phyloP scores from a whole-genome alignment of 306 rosid genomes.

The Vigna radiata region DNA sequence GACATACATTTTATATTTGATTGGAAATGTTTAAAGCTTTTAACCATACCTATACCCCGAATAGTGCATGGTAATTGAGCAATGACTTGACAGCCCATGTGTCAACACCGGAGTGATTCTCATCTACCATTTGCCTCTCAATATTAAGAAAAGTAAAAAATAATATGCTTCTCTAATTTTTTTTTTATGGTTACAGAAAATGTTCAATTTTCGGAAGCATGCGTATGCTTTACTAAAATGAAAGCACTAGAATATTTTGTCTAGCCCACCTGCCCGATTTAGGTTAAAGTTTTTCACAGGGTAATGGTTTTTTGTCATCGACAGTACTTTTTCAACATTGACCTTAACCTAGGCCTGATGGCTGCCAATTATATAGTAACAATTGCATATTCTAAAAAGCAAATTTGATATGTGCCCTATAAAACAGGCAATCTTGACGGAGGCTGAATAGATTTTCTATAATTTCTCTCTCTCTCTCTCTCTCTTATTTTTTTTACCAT shows the following conservation, averaged over 20 bases:
- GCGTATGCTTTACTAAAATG: background rate
- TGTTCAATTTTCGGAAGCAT: slow-evolving; percentile 42
- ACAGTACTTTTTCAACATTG: slow-evolving; percentile 14
- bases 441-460: slow-evolving; percentile 1
- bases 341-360: slow-evolving; percentile 27
- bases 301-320: background rate
- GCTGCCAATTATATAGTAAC: slow-evolving; percentile 33
- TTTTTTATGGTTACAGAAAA: background rate
- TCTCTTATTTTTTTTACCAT: background rate
- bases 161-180: background rate
- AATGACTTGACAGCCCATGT: slow-evolving; percentile 50
- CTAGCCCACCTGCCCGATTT: slow-evolving; percentile 19
- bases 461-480: background rate
- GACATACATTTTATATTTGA: slow-evolving; percentile 11
- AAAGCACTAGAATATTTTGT: slow-evolving; percentile 8
- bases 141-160: slow-evolving; percentile 15
- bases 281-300: slow-evolving; percentile 30
- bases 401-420: slow-evolving; percentile 10
- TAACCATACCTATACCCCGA: slow-evolving; percentile 8
- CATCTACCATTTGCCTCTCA: slow-evolving; percentile 3
- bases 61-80: background rate
- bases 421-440: slow-evolving; percentile 24
- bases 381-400: slow-evolving; percentile 18
- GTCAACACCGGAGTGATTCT: slow-evolving; percentile 12
- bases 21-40: background rate